Evolutionary conservation across 305 asterid genomes (phyloP).

Genomic region (Solanum aculeatissimum): DNA sequence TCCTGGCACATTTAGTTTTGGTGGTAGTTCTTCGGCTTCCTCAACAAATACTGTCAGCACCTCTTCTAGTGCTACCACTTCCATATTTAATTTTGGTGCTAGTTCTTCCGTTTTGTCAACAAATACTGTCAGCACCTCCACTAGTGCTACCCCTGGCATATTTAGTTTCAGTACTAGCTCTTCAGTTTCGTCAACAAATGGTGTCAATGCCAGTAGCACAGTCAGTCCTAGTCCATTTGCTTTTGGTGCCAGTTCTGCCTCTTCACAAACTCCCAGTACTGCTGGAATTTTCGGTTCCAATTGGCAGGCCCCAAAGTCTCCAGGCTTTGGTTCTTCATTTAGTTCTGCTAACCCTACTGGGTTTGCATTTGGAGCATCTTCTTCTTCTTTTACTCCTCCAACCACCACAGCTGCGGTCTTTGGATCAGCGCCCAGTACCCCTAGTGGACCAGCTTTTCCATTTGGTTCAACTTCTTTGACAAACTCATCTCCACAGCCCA

Average conservation of each 20-base stretch:
- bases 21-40: constrained; percentile 10
- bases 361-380: constrained; percentile 42
- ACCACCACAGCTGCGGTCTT: constrained; percentile 21
- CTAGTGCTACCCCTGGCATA: background rate
- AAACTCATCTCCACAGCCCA: constrained; percentile 10
- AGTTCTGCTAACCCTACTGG: constrained; percentile 26
- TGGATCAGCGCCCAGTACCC: constrained; percentile 24
- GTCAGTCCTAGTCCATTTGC: constrained; percentile 7
- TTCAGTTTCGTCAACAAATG: constrained; percentile 20
- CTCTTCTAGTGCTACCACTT: constrained; percentile 16
- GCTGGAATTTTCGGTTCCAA: constrained; percentile 31
- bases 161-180: constrained; percentile 8
- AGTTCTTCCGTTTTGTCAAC: constrained; percentile 21
- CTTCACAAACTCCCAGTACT: constrained; percentile 7
- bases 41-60: constrained; percentile 14
- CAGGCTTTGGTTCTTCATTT: constrained; percentile 24
- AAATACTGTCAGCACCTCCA: constrained; percentile 15
- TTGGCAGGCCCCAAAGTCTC: constrained; percentile 24
- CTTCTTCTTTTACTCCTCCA: constrained; percentile 30
- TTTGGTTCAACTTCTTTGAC: constrained; percentile 28
- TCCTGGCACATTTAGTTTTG: constrained; percentile 4
- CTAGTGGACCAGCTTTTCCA: constrained; percentile 26
- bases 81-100: constrained; percentile 24
- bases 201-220: constrained; percentile 16
- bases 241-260: constrained; percentile 12